A percentile compares a stretch with the other conserved stretches of the same genome.
Evolutionary conservation across 106 monocot genomes (phyloP).

Genomic region (Apostasia ramifera): DNA sequence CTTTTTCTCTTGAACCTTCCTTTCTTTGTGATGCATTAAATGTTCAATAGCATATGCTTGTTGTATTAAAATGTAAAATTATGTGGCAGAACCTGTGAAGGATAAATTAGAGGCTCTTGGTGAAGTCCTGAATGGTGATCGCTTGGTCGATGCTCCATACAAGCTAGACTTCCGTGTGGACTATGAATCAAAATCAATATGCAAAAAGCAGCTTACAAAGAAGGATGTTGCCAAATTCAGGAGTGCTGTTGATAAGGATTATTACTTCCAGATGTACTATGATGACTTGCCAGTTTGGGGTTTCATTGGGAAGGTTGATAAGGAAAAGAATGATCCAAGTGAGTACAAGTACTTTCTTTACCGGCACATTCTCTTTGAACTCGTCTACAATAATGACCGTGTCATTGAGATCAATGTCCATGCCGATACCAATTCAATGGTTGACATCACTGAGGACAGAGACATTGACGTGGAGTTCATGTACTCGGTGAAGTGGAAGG

Average conservation of each 20-base stretch:
- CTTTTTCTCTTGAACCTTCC: background rate
- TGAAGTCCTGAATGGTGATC: conserved; percentile 54
- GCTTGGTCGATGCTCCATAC: conserved; percentile 57
- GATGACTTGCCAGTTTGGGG: conserved; percentile 67
- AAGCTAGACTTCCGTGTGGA: conserved; percentile 52
- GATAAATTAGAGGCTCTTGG: conserved; percentile 55
- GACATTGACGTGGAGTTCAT: conserved; percentile 48
- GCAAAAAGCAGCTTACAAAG: conserved; percentile 42
- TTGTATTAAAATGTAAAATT: conserved; percentile 3
- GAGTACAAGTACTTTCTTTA: conserved; percentile 50
- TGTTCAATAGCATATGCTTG: background rate
- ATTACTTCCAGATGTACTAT: conserved; percentile 64
- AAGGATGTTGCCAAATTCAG: conserved; percentile 44
- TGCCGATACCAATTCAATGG: conserved; percentile 30
- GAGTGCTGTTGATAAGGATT: conserved; percentile 41
- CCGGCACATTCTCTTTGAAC: conserved; percentile 36
- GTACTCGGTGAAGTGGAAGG: conserved; percentile 54
- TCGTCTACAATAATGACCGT: conserved; percentile 40
- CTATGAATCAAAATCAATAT: conserved; percentile 26
- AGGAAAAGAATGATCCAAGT: conserved; percentile 36
- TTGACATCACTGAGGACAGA: conserved; percentile 45
- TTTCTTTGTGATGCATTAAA: background rate
- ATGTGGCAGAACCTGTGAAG: conserved; percentile 22
- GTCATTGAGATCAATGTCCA: conserved; percentile 45
- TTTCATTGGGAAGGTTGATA: conserved; percentile 54